Evolutionary conservation across 108 stramenopile genomes (phyloP), one percentile per base, ranked within the genome.

Genomic region (Conticribra guillardii): DNA sequence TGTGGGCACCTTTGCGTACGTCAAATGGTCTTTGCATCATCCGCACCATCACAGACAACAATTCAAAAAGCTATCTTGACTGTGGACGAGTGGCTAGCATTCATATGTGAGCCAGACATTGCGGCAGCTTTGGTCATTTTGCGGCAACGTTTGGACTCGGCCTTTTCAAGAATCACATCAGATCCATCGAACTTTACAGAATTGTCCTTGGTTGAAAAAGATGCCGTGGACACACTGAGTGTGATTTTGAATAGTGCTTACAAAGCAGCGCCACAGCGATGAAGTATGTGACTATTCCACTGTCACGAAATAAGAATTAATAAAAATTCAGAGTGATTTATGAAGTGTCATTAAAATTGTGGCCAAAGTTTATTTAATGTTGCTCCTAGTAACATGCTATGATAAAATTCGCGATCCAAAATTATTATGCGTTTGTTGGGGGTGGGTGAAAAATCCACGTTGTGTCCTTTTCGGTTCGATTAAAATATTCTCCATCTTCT

Each of bases 41-140:
- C 60, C n/a, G 50, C 22, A 41, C 34, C 45, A 24, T 44, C 54
- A 44, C 53, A n/a, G 27, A 64, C 54, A n/a, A 75, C 71, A 50
- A 33, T 54, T 24, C 32, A 73, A 34, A 71, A 56, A 34, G 76
- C 82, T 18, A 69, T 83, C 14, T 64, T 87, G 56, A 82, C 80
- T 1, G 53, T 92, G 14, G 90, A 92, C 52, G 87, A 87, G 44
- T 92, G 88, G 88, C 75, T 92, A 33, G 68, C 69, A 16, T 92
- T 92, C 64, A 18, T 74, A 30, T 85, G 84, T 60, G 50, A 66
- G 9, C 56, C 73, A 24, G 77, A 76, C 19, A 65, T 73, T 2
- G 82, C 84, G 1, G 55, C 74, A 9, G 49, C 72, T 4, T 63
- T 92, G 30, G 87, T 86, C 18, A 60, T 87, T 18, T 60, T 92